Evolutionary conservation across 495 filamentous ascomycete species (phyloP).

Genomic region (Xylaria grammica): DNA sequence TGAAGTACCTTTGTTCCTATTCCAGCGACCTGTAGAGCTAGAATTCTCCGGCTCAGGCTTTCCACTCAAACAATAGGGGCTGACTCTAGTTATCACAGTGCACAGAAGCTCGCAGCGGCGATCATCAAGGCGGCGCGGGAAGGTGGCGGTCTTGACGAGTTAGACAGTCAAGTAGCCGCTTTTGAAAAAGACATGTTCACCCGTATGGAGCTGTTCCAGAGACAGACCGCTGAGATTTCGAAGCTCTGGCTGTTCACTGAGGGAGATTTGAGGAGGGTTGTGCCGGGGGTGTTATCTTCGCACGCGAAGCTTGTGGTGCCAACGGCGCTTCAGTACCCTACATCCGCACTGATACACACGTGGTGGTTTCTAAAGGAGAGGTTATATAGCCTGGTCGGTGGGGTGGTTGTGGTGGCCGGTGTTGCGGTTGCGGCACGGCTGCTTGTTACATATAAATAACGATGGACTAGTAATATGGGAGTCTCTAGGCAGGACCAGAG

Average conservation of each 20-base stretch:
- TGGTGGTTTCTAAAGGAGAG: conserved; percentile 9
- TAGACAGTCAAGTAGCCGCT: conserved; percentile 37
- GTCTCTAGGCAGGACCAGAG: too few species aligned
- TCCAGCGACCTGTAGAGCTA: too few species aligned
- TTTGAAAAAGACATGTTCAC: conserved; percentile 45
- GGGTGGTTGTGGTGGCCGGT: too few species aligned
- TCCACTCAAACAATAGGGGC: too few species aligned
- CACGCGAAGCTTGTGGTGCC: neutral
- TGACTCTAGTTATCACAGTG: conserved; percentile 18
- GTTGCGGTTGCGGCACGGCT: too few species aligned
- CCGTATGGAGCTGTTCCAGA: conserved; percentile 30
- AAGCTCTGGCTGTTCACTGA: conserved; percentile 34
- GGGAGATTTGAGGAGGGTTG: neutral
- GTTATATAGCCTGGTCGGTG: neutral
- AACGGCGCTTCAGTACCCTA: neutral
- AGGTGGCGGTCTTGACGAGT: conserved; percentile 27
- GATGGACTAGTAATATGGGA: too few species aligned
- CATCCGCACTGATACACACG: neutral
- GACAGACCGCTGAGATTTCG: conserved; percentile 18
- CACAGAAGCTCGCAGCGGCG: conserved; percentile 54
- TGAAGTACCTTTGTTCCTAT: too few species aligned
- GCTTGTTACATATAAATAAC: too few species aligned
- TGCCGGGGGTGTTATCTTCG: neutral
- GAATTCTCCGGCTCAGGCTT: too few species aligned
- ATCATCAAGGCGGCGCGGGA: conserved; percentile 34